Base-by-base conservation (phyloP, 257 asterid species). In the Nicotiana otophora region DNA sequence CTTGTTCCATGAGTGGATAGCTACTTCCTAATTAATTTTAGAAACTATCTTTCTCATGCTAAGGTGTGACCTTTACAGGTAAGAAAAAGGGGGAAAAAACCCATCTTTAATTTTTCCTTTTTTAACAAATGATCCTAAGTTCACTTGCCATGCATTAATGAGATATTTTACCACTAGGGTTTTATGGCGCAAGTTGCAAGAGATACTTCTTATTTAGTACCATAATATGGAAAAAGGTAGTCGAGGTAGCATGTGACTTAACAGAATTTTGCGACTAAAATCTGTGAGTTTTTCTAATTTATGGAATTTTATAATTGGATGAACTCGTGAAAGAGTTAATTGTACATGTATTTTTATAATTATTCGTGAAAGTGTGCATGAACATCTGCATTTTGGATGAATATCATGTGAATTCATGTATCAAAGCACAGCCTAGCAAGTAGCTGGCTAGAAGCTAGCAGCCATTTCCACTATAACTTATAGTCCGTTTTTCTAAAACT, bases 81-180 rank as follows among this genome's bases (percentile, higher is more conserved):
- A 34, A 82, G 84, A 70, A 70, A 70, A 70, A 42, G 31, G 17
- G 2, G 30, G 2, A 5, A 70, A 58, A 12, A 53, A 3, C 1
- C 62, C 63, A 58, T 58, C 26, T 58, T 17, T 58, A 58, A 58
- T 20, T 58, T 17, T 19, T 7, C 31, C 67, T 19, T 39, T 5
- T 26, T 14, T 2, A 12, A 42, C 66, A 39, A 72, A 82, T 86
- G 83, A 36, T 72, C 57, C 72, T 78, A 57, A 82, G 83, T 87
- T 85, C 86, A 70, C 74, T 63, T 80, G 78, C 26, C 39, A 55
- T 62, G 80, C 86, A 85, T 88, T 60, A 89, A 89, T 88, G 90
- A 72, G 20, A 76, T 36, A 83, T 34, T 79, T 60, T 87, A 66
- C 83, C 77, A 83, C 69, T 84, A 72, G 79, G 77, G 5, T 36